Base-by-base conservation (phyloP, 1,139 yeast species). In the Oligophagozyma castellii region DNA sequence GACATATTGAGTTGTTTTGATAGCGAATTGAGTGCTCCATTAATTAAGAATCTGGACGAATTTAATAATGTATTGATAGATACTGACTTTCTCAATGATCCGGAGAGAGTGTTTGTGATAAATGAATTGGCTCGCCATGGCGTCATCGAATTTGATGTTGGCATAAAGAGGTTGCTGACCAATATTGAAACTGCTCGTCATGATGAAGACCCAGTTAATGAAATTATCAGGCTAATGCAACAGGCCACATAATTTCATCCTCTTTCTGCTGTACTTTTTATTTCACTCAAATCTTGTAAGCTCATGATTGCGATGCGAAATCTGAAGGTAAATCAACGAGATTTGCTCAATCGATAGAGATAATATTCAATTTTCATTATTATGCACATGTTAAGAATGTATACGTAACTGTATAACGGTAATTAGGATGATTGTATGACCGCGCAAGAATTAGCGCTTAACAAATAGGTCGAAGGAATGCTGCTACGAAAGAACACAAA, bases 131-230 rank as follows among this genome's bases (percentile, higher is more conserved):
- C 61, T 12, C 39, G 48, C 13, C 48, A 63, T 12, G 58, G 63
- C 19, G 7, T 18, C 7, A 18, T 10, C 7, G 56, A 58, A 2
- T 58, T 84, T 29, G 76, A 76, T 35, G 70, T 86, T 38, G 93
- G 96, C 19, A 72, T 89, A 42, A 89, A 86, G 61, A 74, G 73
- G 39, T 73, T 80, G 25, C 62, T 89, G 42, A 79, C 80, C 44
- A 83, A 79, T 37, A 74, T 89, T 46, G 92, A 83, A 65, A 78
- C 83, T 14, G 80, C 86, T 26, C 70, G 66, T 47, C 76, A 73
- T 50, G 73, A 76, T 29, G 66, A 65, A 26, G 70, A 74, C 36
- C 75, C 73, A 14, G 71, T 66, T 5, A 68, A 68, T 41, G 81
- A 74, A 33, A 69, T 76, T 30, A 73, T 76, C 20, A 71, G 67